Evolutionary conservation across 257 asterid genomes (phyloP).

Genomic region (Cinchona pubescens): DNA sequence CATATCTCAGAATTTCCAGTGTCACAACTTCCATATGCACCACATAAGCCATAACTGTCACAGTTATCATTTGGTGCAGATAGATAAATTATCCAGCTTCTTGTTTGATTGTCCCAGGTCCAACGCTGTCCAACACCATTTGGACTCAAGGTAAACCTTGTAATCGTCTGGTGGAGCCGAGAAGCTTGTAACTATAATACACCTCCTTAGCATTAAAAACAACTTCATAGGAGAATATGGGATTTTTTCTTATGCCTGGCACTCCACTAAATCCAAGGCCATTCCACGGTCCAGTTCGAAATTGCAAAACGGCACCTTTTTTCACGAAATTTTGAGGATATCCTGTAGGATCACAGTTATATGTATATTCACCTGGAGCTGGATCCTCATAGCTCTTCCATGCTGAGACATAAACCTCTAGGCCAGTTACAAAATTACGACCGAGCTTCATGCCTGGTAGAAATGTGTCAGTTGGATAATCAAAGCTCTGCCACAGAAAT

Average conservation of each 20-base stretch:
- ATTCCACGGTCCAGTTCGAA: constrained; percentile 42
- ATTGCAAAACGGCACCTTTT: constrained; percentile 8
- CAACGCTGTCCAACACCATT: constrained; percentile 30
- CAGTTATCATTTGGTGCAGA: constrained; percentile 30
- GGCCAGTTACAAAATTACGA: constrained; percentile 23
- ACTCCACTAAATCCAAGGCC: constrained; percentile 35
- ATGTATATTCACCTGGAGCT: constrained; percentile 26
- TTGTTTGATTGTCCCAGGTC: constrained; percentile 26
- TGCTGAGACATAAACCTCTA: constrained; percentile 32
- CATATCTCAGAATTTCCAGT: constrained; percentile 27
- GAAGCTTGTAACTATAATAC: constrained; percentile 6
- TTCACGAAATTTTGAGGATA: constrained; percentile 28
- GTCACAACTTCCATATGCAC: constrained; percentile 36
- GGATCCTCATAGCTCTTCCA: constrained; percentile 42
- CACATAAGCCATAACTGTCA: constrained; percentile 40
- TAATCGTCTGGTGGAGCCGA: constrained; percentile 12
- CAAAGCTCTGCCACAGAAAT: constrained; percentile 25
- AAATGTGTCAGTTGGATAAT: constrained; percentile 41
- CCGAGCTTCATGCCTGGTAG: constrained; percentile 30
- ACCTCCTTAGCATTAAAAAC: constrained; percentile 26
- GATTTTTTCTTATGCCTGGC: constrained; percentile 9
- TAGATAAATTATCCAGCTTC: constrained; percentile 28
- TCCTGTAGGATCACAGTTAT: constrained; percentile 30
- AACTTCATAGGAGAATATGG: constrained; percentile 13
- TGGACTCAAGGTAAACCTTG: constrained; percentile 22